These are phyloP conservation scores for Cucumis melo DNA, from an alignment of 306 rosid genomes.

Conservation along the genomic window DNA sequence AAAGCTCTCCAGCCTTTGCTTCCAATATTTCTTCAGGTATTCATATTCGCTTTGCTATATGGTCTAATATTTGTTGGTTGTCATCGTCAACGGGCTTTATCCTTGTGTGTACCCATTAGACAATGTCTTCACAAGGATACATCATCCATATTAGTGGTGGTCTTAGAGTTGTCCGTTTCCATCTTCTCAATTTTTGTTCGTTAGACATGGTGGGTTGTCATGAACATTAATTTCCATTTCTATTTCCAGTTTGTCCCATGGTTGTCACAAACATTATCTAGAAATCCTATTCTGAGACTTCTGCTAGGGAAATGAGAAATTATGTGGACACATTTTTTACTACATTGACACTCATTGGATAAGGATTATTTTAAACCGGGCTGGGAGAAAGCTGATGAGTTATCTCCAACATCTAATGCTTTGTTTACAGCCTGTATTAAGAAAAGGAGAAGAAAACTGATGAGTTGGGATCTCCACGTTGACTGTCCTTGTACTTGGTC, in stretches of 20 bases:
- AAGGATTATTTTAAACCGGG: too few relatives aligned
- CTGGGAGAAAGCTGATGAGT: too few relatives aligned
- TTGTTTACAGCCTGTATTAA: too few relatives aligned
- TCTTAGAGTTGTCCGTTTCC: background rate
- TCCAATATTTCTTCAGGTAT: conserved; percentile 93
- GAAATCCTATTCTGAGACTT: background rate
- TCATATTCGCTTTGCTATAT: background rate
- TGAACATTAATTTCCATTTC: background rate
- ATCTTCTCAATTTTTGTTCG: background rate
- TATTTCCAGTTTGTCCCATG: background rate
- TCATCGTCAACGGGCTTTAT: too few relatives aligned
- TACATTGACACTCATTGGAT: background rate
- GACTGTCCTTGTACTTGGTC: background rate
- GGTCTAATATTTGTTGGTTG: background rate
- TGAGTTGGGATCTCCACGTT: background rate
- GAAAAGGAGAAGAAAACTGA: too few relatives aligned
- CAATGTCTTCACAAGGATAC: too few relatives aligned
- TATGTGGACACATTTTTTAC: background rate
- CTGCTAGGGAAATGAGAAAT: background rate
- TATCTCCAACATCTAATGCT: too few relatives aligned
- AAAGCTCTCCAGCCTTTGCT: conserved; percentile 93
- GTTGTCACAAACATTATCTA: background rate
- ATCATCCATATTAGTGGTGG: background rate
- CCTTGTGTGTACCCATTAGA: too few relatives aligned
- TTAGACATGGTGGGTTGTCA: background rate